Conservation (phyloP, 495 filamentous ascomycete genomes). For the Glonium stellatum region DNA sequence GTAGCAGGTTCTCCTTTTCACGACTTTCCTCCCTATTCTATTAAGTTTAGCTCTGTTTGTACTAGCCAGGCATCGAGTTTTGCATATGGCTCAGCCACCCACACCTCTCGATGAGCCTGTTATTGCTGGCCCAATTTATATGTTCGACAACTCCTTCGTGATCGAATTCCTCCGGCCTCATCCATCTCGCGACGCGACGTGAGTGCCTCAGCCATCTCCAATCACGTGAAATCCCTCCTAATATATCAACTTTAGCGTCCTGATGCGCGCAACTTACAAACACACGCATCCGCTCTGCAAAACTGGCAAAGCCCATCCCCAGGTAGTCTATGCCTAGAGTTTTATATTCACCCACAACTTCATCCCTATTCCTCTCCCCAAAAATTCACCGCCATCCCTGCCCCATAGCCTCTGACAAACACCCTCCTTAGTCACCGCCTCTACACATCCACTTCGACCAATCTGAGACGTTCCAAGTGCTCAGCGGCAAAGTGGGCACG, state of each 20-base stretch:
- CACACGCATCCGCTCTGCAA: neutral
- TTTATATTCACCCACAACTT: no score
- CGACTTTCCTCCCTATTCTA: no score
- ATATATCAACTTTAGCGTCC: neutral
- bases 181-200: neutral
- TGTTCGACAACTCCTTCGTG: neutral
- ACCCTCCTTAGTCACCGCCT: neutral
- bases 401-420: neutral
- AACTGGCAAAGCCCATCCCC: neutral
- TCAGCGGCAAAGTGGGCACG: conserved; percentile 5
- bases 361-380: no score
- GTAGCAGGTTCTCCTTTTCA: no score
- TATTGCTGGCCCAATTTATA: neutral
- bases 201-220: neutral
- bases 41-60: no score
- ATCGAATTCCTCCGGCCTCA: neutral
- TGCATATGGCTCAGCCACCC: neutral
- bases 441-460: conserved; percentile 16
- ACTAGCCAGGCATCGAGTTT: neutral
- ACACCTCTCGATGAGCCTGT: neutral
- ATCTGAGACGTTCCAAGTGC: conserved; percentile 9
- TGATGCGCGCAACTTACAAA: conserved; percentile 1
- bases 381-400: neutral
- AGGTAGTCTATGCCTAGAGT: neutral
- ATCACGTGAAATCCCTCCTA: neutral